These are phyloP conservation scores for Gelatoporia subvermispora DNA, from an alignment of 768 basidiomycete species.

Conservation along the genomic window DNA sequence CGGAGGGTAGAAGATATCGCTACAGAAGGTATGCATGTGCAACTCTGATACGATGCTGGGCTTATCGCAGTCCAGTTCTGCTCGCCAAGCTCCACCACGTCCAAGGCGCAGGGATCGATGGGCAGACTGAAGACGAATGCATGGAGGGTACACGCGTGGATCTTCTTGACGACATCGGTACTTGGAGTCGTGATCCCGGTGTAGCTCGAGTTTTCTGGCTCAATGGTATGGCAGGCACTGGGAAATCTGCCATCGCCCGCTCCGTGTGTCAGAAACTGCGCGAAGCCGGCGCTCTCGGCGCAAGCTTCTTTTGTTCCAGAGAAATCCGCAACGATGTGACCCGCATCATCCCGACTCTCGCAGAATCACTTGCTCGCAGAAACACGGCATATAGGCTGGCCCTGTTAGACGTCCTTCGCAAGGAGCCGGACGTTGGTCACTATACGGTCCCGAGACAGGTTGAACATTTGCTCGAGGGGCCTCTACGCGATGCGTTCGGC, in stretches of 20 bases:
- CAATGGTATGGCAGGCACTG: conserved; percentile 29
- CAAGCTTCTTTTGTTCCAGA: conserved; percentile 29
- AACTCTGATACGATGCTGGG: no score
- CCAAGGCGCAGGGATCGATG: no score
- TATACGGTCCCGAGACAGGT: no score
- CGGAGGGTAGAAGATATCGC: no score
- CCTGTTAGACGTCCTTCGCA: conserved; percentile 3
- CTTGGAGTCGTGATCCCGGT: background rate
- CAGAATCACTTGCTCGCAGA: conserved; percentile 1
- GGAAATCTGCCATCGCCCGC: conserved; percentile 34
- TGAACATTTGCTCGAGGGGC: background rate
- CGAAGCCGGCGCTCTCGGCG: conserved; percentile 21
- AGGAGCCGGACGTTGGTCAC: conserved; percentile 5
- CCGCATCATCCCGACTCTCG: conserved; percentile 22
- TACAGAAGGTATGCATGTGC: no score
- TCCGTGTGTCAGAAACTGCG: conserved; percentile 23
- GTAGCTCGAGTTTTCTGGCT: conserved; percentile 1
- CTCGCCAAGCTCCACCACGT: no score
- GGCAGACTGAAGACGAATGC: no score
- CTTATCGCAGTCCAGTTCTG: no score
- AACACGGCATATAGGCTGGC: conserved; percentile 22
- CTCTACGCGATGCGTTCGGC: conserved; percentile 10
- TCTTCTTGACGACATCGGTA: background rate
- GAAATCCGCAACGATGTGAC: conserved; percentile 2
- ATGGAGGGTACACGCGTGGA: background rate